phyloP scores from a whole-genome alignment of 345 rosid species.

The Raphanus raphanistrum region DNA sequence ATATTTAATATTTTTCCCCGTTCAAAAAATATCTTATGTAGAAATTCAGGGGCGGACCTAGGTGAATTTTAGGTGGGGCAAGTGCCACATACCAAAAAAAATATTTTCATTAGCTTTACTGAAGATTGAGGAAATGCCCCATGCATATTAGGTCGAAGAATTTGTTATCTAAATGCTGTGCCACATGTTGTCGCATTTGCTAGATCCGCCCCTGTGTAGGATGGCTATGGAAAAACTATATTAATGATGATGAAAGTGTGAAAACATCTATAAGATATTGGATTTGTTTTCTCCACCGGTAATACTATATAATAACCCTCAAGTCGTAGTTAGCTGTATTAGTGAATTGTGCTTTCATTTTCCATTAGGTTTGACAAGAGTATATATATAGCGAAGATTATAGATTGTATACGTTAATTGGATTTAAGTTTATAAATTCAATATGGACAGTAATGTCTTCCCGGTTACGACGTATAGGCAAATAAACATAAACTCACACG shows the following conservation, averaged over 20 bases:
- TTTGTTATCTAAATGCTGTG: no score
- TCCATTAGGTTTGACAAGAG: neutral
- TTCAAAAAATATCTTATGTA: neutral
- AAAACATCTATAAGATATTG: conserved; percentile 20
- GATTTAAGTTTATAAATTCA: neutral
- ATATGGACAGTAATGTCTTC: neutral
- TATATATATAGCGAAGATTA: neutral
- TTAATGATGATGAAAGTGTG: conserved; percentile 8
- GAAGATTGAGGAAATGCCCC: no score
- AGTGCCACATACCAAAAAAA: no score
- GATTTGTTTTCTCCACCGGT: conserved; percentile 12
- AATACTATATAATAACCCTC: neutral
- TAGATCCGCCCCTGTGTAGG: no score
- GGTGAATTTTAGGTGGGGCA: no score
- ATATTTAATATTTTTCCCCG: no score
- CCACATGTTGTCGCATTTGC: no score
- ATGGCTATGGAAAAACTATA: conserved; percentile 13
- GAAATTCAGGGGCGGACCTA: no score
- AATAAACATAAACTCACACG: conserved; percentile 15
- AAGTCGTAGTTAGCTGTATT: conserved; percentile 3
- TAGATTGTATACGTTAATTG: neutral
- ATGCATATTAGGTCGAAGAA: no score
- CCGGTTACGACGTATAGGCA: neutral
- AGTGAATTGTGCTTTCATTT: neutral
- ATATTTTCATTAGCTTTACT: no score